These are phyloP conservation scores for Annulohypoxylon moriforme DNA, from an alignment of 495 filamentous ascomycete species.

Conservation along the genomic window DNA sequence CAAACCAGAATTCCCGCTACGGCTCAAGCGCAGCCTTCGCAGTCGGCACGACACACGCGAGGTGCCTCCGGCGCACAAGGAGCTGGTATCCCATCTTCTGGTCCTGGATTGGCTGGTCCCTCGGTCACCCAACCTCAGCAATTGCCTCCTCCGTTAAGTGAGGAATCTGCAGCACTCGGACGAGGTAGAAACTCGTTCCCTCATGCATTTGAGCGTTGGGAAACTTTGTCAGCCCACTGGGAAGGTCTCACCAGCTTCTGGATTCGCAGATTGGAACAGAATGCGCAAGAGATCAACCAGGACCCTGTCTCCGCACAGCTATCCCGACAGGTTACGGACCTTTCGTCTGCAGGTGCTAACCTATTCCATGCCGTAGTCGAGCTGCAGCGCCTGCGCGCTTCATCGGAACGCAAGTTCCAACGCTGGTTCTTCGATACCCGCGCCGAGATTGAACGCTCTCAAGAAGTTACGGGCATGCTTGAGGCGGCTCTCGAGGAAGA, in stretches of 20 bases:
- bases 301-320: constrained; percentile 89
- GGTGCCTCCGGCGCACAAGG: constrained; percentile 29
- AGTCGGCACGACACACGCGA: constrained; percentile 31
- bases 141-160: constrained; percentile 46
- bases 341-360: constrained; percentile 95
- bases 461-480: constrained; percentile 85
- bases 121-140: constrained; percentile 35
- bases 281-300: constrained; percentile 81
- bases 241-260: constrained; percentile 97
- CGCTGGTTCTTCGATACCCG: constrained; percentile 98
- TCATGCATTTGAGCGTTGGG: constrained; percentile 98
- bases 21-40: constrained; percentile 33
- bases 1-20: constrained; percentile 32
- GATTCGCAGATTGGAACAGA: constrained; percentile 91
- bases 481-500: constrained; percentile 79
- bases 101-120: constrained; percentile 38
- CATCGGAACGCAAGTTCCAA: constrained; percentile 96
- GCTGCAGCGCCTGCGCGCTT: constrained; percentile 92
- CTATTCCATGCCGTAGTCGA: constrained; percentile 98
- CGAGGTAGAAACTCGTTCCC: constrained; percentile 74
- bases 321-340: constrained; percentile 91
- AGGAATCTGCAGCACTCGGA: constrained; percentile 47
- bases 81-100: constrained; percentile 28
- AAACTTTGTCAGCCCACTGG: constrained; percentile 96
- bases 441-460: constrained; percentile 83